Conservation (phyloP, 208 protist genomes). For the Trypanosoma platydactyli region DNA sequence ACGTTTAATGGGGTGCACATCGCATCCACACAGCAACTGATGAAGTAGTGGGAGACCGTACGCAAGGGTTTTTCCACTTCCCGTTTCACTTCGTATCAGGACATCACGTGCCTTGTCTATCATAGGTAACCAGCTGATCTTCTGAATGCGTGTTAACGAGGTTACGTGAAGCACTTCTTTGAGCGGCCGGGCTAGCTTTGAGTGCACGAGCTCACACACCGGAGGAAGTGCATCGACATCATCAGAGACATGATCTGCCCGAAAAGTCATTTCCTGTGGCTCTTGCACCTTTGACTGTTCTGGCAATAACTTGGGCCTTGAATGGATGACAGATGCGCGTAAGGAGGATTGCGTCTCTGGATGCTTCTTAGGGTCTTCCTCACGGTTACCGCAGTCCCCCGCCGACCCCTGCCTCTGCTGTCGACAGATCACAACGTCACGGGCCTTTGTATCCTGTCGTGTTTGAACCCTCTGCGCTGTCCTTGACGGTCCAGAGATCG, state of each 20-base stretch:
- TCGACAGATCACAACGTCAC: no score
- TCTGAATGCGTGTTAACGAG: constrained; percentile 37
- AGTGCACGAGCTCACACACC: constrained; percentile 63
- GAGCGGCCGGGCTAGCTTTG: constrained; percentile 64
- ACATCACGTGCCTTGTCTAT: constrained; percentile 40
- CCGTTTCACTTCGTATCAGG: constrained; percentile 69
- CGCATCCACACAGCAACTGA: constrained; percentile 80
- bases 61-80: constrained; percentile 92
- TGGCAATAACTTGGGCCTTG: not conserved
- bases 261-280: not conserved
- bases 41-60: constrained; percentile 92
- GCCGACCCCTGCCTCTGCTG: no score
- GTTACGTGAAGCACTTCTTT: constrained; percentile 62
- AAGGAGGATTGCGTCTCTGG: no score
- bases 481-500: no score
- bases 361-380: no score
- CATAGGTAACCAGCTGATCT: constrained; percentile 32
- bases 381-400: no score
- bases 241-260: constrained; percentile 13
- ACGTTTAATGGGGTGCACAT: constrained; percentile 61
- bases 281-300: not conserved
- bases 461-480: no score
- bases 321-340: no score
- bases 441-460: no score
- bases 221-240: constrained; percentile 40